Evolutionary conservation across 208 protist species (phyloP).

Genomic region (Balamuthia mandrillaris): DNA sequence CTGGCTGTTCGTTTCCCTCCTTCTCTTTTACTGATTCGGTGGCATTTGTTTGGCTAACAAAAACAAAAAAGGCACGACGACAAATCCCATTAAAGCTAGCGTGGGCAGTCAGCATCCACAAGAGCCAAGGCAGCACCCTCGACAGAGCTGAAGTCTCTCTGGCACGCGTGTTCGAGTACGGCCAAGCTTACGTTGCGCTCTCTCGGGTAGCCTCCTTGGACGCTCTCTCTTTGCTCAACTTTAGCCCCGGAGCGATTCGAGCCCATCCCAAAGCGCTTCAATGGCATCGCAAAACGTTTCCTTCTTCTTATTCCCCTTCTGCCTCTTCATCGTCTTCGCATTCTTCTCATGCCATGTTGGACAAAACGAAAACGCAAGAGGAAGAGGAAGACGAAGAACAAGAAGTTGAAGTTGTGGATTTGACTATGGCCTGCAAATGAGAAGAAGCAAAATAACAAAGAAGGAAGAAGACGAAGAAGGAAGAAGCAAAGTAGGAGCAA

Average conservation of each 20-base stretch:
- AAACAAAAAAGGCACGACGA: neutral
- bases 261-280: neutral
- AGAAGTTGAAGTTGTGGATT: too few species aligned
- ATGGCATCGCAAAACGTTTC: neutral
- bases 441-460: too few species aligned
- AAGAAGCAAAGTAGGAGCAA: too few species aligned
- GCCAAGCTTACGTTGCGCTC: constrained; percentile 2
- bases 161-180: constrained; percentile 20
- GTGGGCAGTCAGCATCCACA: constrained; percentile 93
- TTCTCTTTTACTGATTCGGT: neutral
- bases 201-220: neutral
- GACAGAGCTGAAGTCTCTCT: constrained; percentile 9
- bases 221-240: neutral
- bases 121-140: constrained; percentile 87
- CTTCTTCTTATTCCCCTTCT: too few species aligned
- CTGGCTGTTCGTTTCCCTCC: neutral
- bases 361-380: too few species aligned
- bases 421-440: too few species aligned
- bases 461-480: too few species aligned
- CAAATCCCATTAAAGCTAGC: constrained; percentile 87
- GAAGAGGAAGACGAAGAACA: too few species aligned
- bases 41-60: neutral
- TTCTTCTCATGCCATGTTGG: too few species aligned
- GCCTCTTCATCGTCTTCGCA: too few species aligned
- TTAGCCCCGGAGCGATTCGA: neutral